These are phyloP conservation scores for Fusarium citri DNA, from an alignment of 2,329 filamentous ascomycete genomes.

Conservation along the genomic window DNA sequence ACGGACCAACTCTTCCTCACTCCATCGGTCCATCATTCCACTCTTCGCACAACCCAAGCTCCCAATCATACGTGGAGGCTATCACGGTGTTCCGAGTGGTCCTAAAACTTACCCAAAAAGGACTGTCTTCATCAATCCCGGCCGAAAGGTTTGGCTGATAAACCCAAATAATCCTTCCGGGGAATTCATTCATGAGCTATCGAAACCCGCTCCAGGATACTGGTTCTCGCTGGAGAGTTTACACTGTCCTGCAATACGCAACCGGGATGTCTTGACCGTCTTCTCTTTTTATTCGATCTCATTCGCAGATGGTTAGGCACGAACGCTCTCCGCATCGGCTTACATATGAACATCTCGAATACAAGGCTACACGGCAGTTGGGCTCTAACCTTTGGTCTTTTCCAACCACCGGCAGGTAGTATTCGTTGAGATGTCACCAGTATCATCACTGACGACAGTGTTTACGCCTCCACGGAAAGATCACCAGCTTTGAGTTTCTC, in stretches of 20 bases:
- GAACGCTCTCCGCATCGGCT: slow-evolving; percentile 15
- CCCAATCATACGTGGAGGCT: slow-evolving; percentile 30
- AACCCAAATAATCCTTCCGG: slow-evolving; percentile 9
- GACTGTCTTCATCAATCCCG: slow-evolving; percentile 18
- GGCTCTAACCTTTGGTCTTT: slow-evolving; percentile 19
- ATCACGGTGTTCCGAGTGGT: slow-evolving; percentile 17
- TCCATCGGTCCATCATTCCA: slow-evolving; percentile 38
- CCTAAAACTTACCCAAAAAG: slow-evolving; percentile 15
- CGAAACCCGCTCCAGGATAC: not conserved
- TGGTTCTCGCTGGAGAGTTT: slow-evolving; percentile 15
- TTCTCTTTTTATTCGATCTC: slow-evolving; percentile 9
- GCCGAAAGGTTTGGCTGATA: not conserved
- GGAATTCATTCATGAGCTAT: slow-evolving; percentile 9
- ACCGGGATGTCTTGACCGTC: slow-evolving; percentile 7
- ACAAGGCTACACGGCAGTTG: slow-evolving; percentile 22
- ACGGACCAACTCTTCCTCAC: slow-evolving; percentile 36
- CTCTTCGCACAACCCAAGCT: slow-evolving; percentile 22
- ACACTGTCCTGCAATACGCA: slow-evolving; percentile 17
- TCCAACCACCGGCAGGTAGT: slow-evolving; percentile 7
- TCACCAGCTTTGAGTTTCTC: not conserved
- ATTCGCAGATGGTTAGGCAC: slow-evolving; percentile 20
- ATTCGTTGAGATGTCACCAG: not conserved
- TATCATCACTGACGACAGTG: slow-evolving; percentile 4
- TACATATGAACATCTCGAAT: slow-evolving; percentile 9
- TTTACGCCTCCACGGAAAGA: not conserved